Evolutionary conservation across 2,329 filamentous ascomycete species (phyloP).

Genomic region (Malbranchea cinnamomea): DNA sequence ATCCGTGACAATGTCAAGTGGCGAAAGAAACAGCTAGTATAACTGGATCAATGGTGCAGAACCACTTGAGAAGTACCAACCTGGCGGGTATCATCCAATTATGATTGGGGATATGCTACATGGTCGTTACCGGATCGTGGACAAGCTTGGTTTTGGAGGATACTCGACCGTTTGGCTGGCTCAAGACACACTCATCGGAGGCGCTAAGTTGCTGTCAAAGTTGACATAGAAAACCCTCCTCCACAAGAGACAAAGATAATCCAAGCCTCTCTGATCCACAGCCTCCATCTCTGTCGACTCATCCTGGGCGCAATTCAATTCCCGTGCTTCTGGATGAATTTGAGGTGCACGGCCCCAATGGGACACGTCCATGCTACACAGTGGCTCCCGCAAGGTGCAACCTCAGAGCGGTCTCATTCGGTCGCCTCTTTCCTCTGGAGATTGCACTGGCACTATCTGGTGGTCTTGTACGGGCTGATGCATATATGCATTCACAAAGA

Average conservation of each 20-base stretch:
- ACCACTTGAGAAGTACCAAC: constrained; percentile 16
- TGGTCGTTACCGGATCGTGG: constrained; percentile 8
- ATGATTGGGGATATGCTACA: constrained; percentile 11
- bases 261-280: constrained; percentile 9
- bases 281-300: background rate
- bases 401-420: constrained; percentile 11
- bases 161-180: constrained; percentile 9
- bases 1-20: too few relatives aligned
- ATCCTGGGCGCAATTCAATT: constrained; percentile 4
- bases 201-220: constrained; percentile 17
- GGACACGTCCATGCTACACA: constrained; percentile 9
- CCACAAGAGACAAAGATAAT: constrained; percentile 12
- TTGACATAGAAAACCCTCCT: constrained; percentile 12
- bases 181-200: constrained; percentile 14
- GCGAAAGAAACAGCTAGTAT: constrained; percentile 8
- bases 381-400: constrained; percentile 10
- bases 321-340: constrained; percentile 8
- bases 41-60: constrained; percentile 17
- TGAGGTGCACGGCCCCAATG: constrained; percentile 7
- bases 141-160: constrained; percentile 8
- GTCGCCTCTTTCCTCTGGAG: constrained; percentile 7
- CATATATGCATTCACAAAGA: constrained; percentile 11
- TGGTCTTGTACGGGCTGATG: constrained; percentile 8
- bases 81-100: constrained; percentile 21
- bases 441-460: constrained; percentile 10